phyloP scores from a whole-genome alignment of 1,139 yeast genomes.

The Williopsis jadinii region DNA sequence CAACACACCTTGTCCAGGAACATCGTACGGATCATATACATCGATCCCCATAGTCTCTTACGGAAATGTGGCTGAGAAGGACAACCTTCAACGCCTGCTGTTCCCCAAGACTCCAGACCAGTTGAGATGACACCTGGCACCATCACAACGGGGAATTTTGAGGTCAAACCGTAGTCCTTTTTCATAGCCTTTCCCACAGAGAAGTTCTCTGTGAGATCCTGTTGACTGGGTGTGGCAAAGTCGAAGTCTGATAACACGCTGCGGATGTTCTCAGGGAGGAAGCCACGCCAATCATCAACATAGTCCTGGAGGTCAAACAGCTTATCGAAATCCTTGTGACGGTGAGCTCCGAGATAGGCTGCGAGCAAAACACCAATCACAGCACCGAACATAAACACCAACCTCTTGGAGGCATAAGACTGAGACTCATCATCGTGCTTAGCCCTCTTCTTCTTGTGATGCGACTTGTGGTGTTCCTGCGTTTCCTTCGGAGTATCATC shows the following conservation, averaged over 20 bases:
- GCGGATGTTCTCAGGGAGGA: slow-evolving; percentile 59
- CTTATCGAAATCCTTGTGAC: slow-evolving; percentile 34
- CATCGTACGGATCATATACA: slow-evolving; percentile 92
- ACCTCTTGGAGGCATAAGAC: slow-evolving; percentile 26
- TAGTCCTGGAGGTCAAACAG: slow-evolving; percentile 47
- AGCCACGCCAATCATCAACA: slow-evolving; percentile 59
- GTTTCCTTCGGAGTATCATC: background rate
- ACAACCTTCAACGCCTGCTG: slow-evolving; percentile 67
- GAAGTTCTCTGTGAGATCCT: slow-evolving; percentile 70
- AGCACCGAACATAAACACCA: slow-evolving; percentile 51
- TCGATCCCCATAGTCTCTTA: slow-evolving; percentile 93
- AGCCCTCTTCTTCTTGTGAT: background rate
- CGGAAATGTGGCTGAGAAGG: slow-evolving; percentile 82
- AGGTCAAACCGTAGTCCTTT: slow-evolving; percentile 40
- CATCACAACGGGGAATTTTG: slow-evolving; percentile 76
- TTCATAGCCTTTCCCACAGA: slow-evolving; percentile 74
- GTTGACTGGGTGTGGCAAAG: slow-evolving; percentile 20
- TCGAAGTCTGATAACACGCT: slow-evolving; percentile 54
- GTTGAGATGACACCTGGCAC: slow-evolving; percentile 97
- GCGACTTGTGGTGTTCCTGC: slow-evolving; percentile 1
- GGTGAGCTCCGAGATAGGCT: slow-evolving; percentile 51
- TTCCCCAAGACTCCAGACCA: slow-evolving; percentile 92
- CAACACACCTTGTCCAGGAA: slow-evolving; percentile 86
- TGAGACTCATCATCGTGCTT: no score
- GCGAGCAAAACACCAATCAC: slow-evolving; percentile 63